phyloP scores from a whole-genome alignment of 805 yeast genomes.

The Myxozyma sirexii region DNA sequence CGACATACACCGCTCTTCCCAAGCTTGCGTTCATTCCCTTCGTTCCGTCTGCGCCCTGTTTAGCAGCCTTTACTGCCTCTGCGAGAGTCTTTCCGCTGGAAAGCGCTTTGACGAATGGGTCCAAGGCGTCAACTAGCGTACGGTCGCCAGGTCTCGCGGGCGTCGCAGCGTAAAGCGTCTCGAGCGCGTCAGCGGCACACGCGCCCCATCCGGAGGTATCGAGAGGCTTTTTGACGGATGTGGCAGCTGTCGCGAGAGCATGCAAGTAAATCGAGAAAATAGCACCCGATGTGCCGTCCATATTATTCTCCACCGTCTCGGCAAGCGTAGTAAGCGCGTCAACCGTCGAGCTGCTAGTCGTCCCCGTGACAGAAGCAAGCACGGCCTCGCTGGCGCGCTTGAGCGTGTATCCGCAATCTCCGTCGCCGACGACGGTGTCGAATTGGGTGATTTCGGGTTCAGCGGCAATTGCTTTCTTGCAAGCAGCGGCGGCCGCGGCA shows the following conservation, averaged over 20 bases:
- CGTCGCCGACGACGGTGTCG: slow-evolving; percentile 92
- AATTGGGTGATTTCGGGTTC: slow-evolving; percentile 84
- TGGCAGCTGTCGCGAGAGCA: slow-evolving; percentile 57
- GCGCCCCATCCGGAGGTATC: slow-evolving; percentile 32
- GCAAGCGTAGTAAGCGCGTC: slow-evolving; percentile 71
- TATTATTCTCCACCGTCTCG: slow-evolving; percentile 74
- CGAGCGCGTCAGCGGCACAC: slow-evolving; percentile 57
- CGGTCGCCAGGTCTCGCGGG: slow-evolving; percentile 88
- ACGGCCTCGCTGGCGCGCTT: slow-evolving; percentile 80
- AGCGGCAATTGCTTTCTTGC: slow-evolving; percentile 56
- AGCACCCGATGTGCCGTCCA: slow-evolving; percentile 99
- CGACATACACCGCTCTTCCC: slow-evolving; percentile 91
- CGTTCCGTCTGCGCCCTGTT: slow-evolving; percentile 75
- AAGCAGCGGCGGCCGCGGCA: slow-evolving; percentile 51
- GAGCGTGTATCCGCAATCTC: slow-evolving; percentile 94
- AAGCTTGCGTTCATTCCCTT: slow-evolving; percentile 77
- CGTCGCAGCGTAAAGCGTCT: slow-evolving; percentile 80
- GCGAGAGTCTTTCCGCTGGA: slow-evolving; percentile 53
- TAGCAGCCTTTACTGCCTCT: slow-evolving; percentile 70
- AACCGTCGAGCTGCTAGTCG: slow-evolving; percentile 47
- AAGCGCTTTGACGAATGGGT: slow-evolving; percentile 77
- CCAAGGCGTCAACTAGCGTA: slow-evolving; percentile 84
- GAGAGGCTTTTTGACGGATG: slow-evolving; percentile 24
- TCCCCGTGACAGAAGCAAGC: slow-evolving; percentile 52
- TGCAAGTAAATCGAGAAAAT: slow-evolving; percentile 82